A percentile compares a stretch with the other conserved stretches of the same genome.
phyloP scores from a whole-genome alignment of 495 filamentous ascomycete species.

The Aspergillus cristatus region DNA sequence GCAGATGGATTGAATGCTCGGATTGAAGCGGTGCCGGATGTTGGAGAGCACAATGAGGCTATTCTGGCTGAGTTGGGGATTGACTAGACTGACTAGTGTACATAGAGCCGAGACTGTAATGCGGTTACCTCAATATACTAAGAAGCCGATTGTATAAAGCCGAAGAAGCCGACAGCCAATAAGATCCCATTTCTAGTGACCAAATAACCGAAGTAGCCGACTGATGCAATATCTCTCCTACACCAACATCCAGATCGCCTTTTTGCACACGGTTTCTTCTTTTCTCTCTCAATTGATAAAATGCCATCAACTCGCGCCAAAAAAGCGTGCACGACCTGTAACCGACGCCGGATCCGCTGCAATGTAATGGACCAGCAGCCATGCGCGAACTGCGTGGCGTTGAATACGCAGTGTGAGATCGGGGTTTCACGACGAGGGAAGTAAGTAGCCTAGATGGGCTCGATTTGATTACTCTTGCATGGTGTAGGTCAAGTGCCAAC shows the following conservation, averaged over 20 bases:
- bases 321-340: slow-evolving; percentile 37
- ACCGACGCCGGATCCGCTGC: slow-evolving; percentile 37
- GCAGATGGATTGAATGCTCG: slow-evolving; percentile 13
- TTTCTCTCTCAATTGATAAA: no score
- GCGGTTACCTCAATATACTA: background rate
- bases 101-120: no score
- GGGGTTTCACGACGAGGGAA: slow-evolving; percentile 36
- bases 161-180: no score
- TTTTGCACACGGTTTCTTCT: no score
- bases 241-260: background rate
- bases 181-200: no score
- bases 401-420: slow-evolving; percentile 31
- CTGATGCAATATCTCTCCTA: background rate
- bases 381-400: slow-evolving; percentile 33
- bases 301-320: slow-evolving; percentile 21
- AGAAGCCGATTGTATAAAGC: no score
- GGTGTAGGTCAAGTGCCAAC: background rate
- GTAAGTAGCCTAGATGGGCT: slow-evolving; percentile 12
- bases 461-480: no score
- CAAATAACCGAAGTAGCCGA: no score
- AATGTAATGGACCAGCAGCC: slow-evolving; percentile 36
- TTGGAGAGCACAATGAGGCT: slow-evolving; percentile 33
- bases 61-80: slow-evolving; percentile 28
- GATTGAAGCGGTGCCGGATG: slow-evolving; percentile 26
- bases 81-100: background rate